Base-by-base conservation (phyloP, 2,329 filamentous ascomycete genomes). In the Fusarium aywerte region DNA sequence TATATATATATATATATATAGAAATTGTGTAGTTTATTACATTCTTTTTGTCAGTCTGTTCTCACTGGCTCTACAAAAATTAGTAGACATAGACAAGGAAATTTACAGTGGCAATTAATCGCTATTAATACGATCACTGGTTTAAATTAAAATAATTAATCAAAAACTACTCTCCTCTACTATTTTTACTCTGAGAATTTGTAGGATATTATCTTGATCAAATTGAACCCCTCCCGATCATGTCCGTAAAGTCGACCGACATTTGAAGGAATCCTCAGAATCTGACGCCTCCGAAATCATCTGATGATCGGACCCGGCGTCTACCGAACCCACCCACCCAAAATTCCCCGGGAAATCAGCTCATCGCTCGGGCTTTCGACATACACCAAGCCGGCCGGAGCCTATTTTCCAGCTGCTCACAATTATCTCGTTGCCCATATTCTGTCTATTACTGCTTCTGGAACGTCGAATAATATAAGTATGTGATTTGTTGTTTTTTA, bases 221-320 rank as follows among this genome's bases (percentile, higher is more conserved):
- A 13, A 4, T 4, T 7, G n/a, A n/a, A n/a, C n/a, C 5, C 3
- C 9, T 16, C 4, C 32, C 12, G 10, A 52, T 6, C n/a, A 7
- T 2, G 20, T 40, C 40, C 40, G 49, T 21, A 18, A 50, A 54
- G 33, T 48, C 58, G 25, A 52, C 42, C 13, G 25, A 35, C n/a
- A 23, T 6, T 38, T 12, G n/a, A 49, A 38, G 32, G 38, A 5
- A 43, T 33, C 20, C 16, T 27, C 29, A 50, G 8, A n/a, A 33
- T 35, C 20, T 42, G 23, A 18, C 20, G 13, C 29, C 32, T 23
- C 39, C 36, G 18, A 39, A 51, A 68, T 58, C 52, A 59, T 55
- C 57, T 58, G 62, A 66, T 65, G 11, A 32, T 62, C 40, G 45
- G 61, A 35, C 49, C 61, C 65, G 65, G 65, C 65, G 61, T 27